Conservation (phyloP, 2,329 filamentous ascomycete species). For the Paraphaeosphaeria minitans region DNA sequence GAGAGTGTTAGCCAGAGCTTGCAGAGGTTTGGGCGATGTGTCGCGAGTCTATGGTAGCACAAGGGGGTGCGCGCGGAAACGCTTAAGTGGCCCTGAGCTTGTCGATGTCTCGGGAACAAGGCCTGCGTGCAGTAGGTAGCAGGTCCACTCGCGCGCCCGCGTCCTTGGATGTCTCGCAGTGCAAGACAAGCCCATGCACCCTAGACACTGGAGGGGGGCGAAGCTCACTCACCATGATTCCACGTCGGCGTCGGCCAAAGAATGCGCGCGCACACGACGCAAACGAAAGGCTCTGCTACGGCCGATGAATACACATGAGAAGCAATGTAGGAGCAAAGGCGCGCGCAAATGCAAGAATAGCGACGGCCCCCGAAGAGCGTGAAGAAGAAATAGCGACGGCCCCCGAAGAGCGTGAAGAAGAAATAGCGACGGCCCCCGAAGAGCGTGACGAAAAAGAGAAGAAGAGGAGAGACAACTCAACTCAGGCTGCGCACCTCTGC, state of each 20-base stretch:
- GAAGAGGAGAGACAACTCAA: no score
- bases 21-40: no score
- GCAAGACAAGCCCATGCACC: background rate
- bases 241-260: background rate
- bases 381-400: background rate
- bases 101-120: background rate
- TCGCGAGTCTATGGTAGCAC: background rate
- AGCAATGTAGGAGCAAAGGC: background rate
- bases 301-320: slow-evolving; percentile 8
- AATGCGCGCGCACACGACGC: background rate
- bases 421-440: background rate
- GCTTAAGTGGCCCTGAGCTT: background rate
- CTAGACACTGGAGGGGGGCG: background rate
- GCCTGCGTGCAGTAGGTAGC: background rate
- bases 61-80: background rate
- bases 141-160: background rate
- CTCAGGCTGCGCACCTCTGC: slow-evolving; percentile 1
- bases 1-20: background rate
- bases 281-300: background rate
- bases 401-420: background rate
- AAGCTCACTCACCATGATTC: slow-evolving; percentile 8
- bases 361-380: background rate
- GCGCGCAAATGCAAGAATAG: background rate
- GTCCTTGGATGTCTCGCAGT: background rate
- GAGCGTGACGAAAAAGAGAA: background rate